Evolutionary conservation across 192 early-diverging fungal species (phyloP).

Genomic region (Coemansia sp.): DNA sequence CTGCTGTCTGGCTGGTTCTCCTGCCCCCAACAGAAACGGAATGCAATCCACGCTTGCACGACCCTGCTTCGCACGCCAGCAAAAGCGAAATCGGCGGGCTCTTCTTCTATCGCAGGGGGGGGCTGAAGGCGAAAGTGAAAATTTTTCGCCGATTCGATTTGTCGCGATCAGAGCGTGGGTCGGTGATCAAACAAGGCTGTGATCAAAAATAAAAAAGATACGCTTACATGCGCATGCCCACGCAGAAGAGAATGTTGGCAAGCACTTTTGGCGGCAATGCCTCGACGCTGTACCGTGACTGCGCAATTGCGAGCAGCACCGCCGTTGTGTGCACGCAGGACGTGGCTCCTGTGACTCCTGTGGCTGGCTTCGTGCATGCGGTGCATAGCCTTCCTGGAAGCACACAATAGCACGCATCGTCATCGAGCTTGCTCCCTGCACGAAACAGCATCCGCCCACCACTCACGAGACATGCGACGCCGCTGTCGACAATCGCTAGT

Average conservation of each 20-base stretch:
- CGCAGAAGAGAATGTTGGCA: constrained; percentile 35
- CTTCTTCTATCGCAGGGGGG: neutral
- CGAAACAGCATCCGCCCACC: constrained; percentile 33
- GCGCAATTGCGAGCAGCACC: constrained; percentile 37
- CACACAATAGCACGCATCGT: constrained; percentile 40
- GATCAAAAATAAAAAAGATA: too few relatives aligned
- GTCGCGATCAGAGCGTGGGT: neutral
- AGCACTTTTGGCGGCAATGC: constrained; percentile 28
- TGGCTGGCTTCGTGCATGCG: constrained; percentile 20
- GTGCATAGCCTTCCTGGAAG: constrained; percentile 49
- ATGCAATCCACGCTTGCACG: neutral
- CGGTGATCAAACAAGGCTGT: neutral
- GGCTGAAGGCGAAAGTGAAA: neutral
- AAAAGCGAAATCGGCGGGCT: neutral
- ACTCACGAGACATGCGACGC: constrained; percentile 42
- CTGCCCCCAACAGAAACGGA: constrained; percentile 9
- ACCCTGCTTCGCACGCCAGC: neutral
- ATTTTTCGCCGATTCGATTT: constrained; percentile 24
- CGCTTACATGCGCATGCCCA: neutral
- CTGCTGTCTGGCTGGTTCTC: neutral
- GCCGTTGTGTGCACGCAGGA: constrained; percentile 46
- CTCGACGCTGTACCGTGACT: constrained; percentile 30
- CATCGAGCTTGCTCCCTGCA: constrained; percentile 12
- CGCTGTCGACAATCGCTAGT: constrained; percentile 40
- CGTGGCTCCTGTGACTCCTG: constrained; percentile 4